phyloP scores from a whole-genome alignment of 148 eudicot genomes.

The Rhododendron ovatum region DNA sequence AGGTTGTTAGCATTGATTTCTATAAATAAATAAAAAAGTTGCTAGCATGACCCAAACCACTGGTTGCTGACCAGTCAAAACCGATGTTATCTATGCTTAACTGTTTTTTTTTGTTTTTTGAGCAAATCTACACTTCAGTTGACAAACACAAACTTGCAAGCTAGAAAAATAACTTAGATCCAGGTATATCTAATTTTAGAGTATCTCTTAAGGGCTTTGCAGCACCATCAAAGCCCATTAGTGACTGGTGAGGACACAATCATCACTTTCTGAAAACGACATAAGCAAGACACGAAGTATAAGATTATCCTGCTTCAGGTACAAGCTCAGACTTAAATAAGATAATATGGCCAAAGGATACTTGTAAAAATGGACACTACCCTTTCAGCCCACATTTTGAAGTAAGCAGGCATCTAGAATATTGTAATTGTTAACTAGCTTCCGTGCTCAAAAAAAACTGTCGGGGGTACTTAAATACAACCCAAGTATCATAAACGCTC shows the following conservation, averaged over 20 bases:
- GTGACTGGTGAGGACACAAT: not conserved
- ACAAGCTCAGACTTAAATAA: not conserved
- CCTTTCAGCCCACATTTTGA: not conserved
- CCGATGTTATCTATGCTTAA: not conserved
- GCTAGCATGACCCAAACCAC: not conserved
- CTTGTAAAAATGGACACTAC: not conserved
- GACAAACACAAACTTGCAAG: no score
- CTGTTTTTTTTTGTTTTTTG: no score
- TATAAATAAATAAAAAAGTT: no score
- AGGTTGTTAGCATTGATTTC: not conserved
- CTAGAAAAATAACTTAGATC: not conserved
- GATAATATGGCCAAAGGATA: not conserved
- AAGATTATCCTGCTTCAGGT: not conserved
- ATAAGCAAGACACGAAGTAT: not conserved
- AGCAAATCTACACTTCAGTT: not conserved
- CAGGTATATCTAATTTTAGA: no score
- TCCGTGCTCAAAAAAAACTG: not conserved
- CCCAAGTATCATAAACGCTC: not conserved
- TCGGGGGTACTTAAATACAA: not conserved
- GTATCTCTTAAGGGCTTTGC: no score
- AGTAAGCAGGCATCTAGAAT: not conserved
- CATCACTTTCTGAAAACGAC: not conserved
- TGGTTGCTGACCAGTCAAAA: not conserved
- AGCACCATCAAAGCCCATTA: no score
- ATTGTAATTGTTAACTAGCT: not conserved